Conservation (phyloP, 1,284 basidiomycete genomes). For the Apiotrichum brassicae region DNA sequence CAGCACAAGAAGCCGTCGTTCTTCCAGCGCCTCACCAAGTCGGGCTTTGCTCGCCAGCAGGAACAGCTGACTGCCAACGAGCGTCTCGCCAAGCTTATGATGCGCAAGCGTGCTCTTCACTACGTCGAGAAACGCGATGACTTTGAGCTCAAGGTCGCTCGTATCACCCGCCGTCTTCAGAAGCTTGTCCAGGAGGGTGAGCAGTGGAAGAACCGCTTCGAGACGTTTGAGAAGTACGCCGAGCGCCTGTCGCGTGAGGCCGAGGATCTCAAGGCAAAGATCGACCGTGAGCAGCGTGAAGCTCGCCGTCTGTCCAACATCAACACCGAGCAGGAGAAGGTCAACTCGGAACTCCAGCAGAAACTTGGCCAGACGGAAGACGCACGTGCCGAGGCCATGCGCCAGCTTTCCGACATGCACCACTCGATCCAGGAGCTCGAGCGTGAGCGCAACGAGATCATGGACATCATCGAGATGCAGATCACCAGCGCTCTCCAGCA, state of each 20-base stretch:
- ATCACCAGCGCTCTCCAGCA: constrained; percentile 35
- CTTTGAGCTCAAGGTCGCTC: constrained; percentile 65
- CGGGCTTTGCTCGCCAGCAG: constrained; percentile 60
- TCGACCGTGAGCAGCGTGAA: constrained; percentile 48
- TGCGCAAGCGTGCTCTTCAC: constrained; percentile 56
- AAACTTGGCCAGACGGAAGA: constrained; percentile 40
- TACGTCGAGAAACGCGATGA: constrained; percentile 90
- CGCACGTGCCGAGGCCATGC: constrained; percentile 42
- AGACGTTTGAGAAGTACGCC: constrained; percentile 49
- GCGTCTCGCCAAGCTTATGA: constrained; percentile 73
- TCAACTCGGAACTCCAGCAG: constrained; percentile 34
- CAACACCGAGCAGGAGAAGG: constrained; percentile 30
- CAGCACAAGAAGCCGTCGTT: constrained; percentile 83
- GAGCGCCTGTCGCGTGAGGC: constrained; percentile 47
- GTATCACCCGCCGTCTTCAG: constrained; percentile 43
- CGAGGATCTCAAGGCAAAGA: constrained; percentile 45
- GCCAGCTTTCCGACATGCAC: constrained; percentile 46
- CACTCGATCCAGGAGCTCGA: constrained; percentile 44
- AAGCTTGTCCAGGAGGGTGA: constrained; percentile 49
- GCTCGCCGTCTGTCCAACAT: constrained; percentile 40
- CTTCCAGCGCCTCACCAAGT: constrained; percentile 71
- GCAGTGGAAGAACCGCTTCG: constrained; percentile 49
- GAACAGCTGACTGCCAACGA: constrained; percentile 70
- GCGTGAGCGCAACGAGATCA: constrained; percentile 43
- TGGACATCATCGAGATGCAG: constrained; percentile 42